Percentiles rank a stretch among this genome's conserved stretches.
Conservation (phyloP, 1,284 basidiomycete species). For the Exobasidium rhododendri region DNA sequence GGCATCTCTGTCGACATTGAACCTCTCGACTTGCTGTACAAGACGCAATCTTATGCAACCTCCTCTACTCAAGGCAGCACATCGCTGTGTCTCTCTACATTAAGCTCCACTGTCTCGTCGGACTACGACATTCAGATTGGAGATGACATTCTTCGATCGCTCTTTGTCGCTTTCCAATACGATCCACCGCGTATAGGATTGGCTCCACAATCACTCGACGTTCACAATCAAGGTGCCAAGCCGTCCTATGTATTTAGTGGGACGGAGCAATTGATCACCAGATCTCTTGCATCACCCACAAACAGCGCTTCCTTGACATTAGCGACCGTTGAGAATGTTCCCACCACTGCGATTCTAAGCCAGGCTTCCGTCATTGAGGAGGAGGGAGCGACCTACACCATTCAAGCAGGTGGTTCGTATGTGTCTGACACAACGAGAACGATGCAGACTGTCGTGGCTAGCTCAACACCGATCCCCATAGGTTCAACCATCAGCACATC, state of each 20-base stretch:
- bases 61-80: background rate
- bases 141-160: conserved; percentile 3
- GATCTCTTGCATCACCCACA: background rate
- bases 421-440: background rate
- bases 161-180: background rate
- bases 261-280: background rate
- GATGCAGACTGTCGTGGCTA: background rate
- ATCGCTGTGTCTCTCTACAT: conserved; percentile 2
- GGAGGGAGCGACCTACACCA: background rate
- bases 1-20: background rate
- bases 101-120: background rate
- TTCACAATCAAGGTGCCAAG: conserved; percentile 6
- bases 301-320: background rate
- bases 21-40: conserved; percentile 1
- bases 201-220: background rate
- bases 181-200: background rate
- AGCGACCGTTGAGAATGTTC: background rate
- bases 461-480: background rate
- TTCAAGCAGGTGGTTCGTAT: background rate
- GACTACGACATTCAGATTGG: conserved; percentile 8
- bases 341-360: background rate
- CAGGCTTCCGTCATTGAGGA: background rate
- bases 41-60: background rate
- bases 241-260: background rate
- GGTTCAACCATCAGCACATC: background rate